Evolutionary conservation across 176 grass and related monocot genomes (phyloP).

Genomic region (Oryza brachyantha): DNA sequence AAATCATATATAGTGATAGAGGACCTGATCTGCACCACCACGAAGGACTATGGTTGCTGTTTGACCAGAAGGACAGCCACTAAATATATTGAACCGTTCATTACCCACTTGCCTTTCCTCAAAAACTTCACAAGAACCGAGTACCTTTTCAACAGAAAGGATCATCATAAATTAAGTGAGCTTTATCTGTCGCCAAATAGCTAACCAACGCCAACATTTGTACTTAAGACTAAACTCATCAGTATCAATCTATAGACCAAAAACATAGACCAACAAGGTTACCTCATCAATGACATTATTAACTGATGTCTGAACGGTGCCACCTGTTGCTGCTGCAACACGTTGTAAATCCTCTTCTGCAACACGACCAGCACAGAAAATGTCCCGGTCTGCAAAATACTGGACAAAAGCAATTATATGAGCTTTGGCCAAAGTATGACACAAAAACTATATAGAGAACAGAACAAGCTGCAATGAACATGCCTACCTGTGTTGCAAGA

Average conservation of each 20-base stretch:
- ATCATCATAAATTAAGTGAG: not conserved
- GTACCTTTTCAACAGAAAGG: constrained; percentile 47
- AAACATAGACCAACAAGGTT: not conserved
- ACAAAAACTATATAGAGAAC: not conserved
- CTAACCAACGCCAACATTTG: not conserved
- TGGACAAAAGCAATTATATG: constrained; percentile 12
- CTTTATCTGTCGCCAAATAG: not conserved
- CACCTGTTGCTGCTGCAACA: constrained; percentile 71
- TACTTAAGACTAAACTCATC: not conserved
- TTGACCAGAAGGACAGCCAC: constrained; percentile 74
- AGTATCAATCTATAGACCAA: not conserved
- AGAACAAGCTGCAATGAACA: not conserved
- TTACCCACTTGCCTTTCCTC: constrained; percentile 82
- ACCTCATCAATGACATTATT: constrained; percentile 79
- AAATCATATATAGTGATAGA: constrained; percentile 10
- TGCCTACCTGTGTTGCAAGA: constrained; percentile 67
- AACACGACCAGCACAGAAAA: constrained; percentile 79
- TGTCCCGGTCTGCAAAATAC: constrained; percentile 82
- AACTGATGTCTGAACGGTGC: constrained; percentile 68
- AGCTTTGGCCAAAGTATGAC: not conserved
- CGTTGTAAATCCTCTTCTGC: constrained; percentile 68
- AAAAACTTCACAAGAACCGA: constrained; percentile 66
- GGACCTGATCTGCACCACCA: constrained; percentile 72
- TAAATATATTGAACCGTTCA: constrained; percentile 85
- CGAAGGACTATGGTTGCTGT: constrained; percentile 87